Evolutionary conservation across 805 yeast species (phyloP), one percentile per base, ranked within the genome.

Genomic region (Pichia insulana): DNA sequence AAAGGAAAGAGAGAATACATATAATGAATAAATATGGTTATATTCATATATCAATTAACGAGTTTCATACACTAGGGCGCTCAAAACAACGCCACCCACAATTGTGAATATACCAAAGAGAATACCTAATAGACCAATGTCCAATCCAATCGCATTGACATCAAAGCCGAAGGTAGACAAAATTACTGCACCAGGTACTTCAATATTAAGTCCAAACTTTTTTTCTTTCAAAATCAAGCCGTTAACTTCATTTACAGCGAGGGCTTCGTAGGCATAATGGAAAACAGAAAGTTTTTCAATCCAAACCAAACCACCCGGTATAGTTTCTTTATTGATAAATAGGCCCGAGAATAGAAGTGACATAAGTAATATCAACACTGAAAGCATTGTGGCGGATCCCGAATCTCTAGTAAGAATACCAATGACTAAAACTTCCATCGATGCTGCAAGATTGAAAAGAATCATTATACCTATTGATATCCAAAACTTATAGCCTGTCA

Each of bases 151-250:
- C 2, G 89, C 92, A 19, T 79, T 76, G 12, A 86, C 90, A 50
- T 85, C 75, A 61, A 92, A 92, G 0, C 98, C 98, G 67, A 92
- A 92, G 0, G 97, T 87, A 51, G 95, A 84, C 52, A 92, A 70
- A 43, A 92, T 92, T 2, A 95, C 94, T 2, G 98, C 97, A 10
- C 98, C 98, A 0, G 98, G 98, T 13, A 92, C 94, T 61, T 88
- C 96, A 53, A 92, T 90, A 36, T 89, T 83, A 34, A 92, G 71
- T 0, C 98, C 98, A 56, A 82, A 90, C 63, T 92, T 92, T 58
- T 78, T 80, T 58, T 92, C 98, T 49, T 76, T 78, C 53, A 92
- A 69, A 12, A 86, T 79, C 57, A 92, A 70, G 30, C 86, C 84
- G 55, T 81, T 83, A 9, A 90, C 97, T 58, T 92, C 98, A 61